A percentile compares a stretch with the other conserved stretches of the same genome.
These are phyloP conservation scores for Penicillium sp. DNA, from an alignment of 2,329 filamentous ascomycete genomes.

Conservation along the genomic window DNA sequence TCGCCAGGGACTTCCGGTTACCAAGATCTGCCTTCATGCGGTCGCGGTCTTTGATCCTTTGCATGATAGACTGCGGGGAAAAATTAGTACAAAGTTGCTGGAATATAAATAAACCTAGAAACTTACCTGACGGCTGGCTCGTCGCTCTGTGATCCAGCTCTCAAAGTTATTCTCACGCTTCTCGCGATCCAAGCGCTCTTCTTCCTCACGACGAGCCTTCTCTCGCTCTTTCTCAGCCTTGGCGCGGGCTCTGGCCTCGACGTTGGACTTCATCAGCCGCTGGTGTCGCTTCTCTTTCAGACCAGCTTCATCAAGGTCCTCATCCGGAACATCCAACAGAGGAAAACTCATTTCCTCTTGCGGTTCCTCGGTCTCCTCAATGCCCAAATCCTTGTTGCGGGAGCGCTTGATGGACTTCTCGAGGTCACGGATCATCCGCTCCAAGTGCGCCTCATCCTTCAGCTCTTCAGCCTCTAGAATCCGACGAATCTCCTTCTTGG, in stretches of 20 bases:
- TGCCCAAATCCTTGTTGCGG: conserved; percentile 87
- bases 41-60: conserved; percentile 90
- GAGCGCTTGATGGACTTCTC: conserved; percentile 88
- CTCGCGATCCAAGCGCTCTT: conserved; percentile 78
- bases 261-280: conserved; percentile 86
- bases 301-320: conserved; percentile 85
- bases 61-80: conserved; percentile 58
- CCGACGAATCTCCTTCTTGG: conserved; percentile 86
- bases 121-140: conserved; percentile 61
- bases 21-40: conserved; percentile 90
- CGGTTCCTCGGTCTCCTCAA: conserved; percentile 76
- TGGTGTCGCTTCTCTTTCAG: conserved; percentile 93
- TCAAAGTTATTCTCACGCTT: conserved; percentile 80
- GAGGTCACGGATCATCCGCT: conserved; percentile 80
- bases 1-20: conserved; percentile 93
- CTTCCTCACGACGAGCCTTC: conserved; percentile 77
- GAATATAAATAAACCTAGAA: conserved; percentile 1
- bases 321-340: conserved; percentile 83
- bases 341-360: conserved; percentile 78
- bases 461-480: conserved; percentile 87
- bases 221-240: conserved; percentile 95
- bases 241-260: conserved; percentile 87
- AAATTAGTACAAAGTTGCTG: conserved; percentile 13
- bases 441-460: conserved; percentile 83
- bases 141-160: conserved; percentile 79